Evolutionary conservation across 805 yeast species (phyloP).

Genomic region (Ascoidea rubescens): DNA sequence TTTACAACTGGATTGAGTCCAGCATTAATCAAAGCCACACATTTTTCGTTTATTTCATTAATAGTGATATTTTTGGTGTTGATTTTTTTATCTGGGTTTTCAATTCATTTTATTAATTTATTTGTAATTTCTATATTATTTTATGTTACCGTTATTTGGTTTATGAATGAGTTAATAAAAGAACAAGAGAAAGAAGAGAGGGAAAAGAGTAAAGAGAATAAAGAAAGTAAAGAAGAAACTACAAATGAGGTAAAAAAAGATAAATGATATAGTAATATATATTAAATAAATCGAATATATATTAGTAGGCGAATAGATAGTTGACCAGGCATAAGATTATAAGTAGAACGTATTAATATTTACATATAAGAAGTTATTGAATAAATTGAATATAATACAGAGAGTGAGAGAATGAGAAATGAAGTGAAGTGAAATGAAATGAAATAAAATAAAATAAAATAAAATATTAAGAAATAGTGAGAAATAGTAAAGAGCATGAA

Average conservation of each 20-base stretch:
- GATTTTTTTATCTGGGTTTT: slow-evolving; percentile 43
- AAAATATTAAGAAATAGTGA: no score
- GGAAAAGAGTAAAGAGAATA: slow-evolving; percentile 24
- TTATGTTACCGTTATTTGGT: slow-evolving; percentile 84
- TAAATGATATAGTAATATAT: background rate
- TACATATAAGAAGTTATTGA: background rate
- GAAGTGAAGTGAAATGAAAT: no score
- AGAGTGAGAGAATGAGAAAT: no score
- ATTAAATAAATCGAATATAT: background rate
- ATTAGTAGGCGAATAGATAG: background rate
- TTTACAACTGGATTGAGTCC: slow-evolving; percentile 92
- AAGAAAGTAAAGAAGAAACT: slow-evolving; percentile 16
- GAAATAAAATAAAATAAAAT: no score
- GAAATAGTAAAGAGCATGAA: background rate
- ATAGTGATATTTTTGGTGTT: slow-evolving; percentile 41
- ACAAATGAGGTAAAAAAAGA: slow-evolving; percentile 7
- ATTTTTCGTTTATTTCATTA: slow-evolving; percentile 60
- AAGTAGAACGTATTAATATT: background rate
- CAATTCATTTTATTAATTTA: slow-evolving; percentile 50
- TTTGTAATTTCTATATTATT: slow-evolving; percentile 44
- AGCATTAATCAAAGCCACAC: slow-evolving; percentile 79
- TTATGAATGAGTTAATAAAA: slow-evolving; percentile 49
- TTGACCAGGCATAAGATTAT: background rate
- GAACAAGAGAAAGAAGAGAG: slow-evolving; percentile 28
- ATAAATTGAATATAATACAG: no score